A percentile compares a stretch with the other conserved stretches of the same genome.
These are phyloP conservation scores for Colletotrichum orbiculare DNA, from an alignment of 2,329 filamentous ascomycete species.

Conservation along the genomic window DNA sequence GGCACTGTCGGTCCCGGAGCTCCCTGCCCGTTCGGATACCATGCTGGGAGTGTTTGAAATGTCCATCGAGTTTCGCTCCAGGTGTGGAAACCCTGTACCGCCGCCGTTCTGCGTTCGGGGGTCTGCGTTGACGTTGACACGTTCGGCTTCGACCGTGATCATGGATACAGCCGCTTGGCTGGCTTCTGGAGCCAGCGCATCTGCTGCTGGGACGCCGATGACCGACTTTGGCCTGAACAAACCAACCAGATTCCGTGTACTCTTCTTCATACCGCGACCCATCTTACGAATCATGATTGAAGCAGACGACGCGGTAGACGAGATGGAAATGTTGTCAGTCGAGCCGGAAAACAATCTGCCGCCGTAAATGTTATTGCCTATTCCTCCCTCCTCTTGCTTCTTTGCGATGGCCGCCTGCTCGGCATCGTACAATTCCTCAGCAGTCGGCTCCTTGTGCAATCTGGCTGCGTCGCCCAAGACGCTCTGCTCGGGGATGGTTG, in stretches of 20 bases:
- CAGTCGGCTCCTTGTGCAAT: conserved; percentile 72
- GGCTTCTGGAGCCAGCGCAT: conserved; percentile 72
- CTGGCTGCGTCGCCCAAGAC: conserved; percentile 55
- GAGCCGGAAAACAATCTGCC: conserved; percentile 89
- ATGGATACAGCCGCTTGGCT: conserved; percentile 91
- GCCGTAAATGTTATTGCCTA: conserved; percentile 94
- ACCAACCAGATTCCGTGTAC: conserved; percentile 88
- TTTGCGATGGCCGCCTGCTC: conserved; percentile 93
- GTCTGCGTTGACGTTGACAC: conserved; percentile 80
- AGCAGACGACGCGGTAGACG: conserved; percentile 88
- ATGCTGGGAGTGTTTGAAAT: conserved; percentile 61
- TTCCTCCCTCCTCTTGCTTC: conserved; percentile 90
- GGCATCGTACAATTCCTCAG: conserved; percentile 78
- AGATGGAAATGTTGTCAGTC: conserved; percentile 93
- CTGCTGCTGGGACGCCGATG: conserved; percentile 79
- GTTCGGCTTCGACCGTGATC: conserved; percentile 94
- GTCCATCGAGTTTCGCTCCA: conserved; percentile 86
- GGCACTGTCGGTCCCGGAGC: conserved; percentile 68
- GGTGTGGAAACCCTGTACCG: conserved; percentile 83
- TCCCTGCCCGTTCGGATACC: conserved; percentile 62
- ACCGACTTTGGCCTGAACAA: conserved; percentile 95
- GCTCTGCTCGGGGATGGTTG: conserved; percentile 26
- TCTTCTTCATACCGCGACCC: conserved; percentile 98
- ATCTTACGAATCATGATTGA: conserved; percentile 98
- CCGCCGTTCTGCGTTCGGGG: conserved; percentile 75